These are phyloP conservation scores for Cenchrus fungigraminus DNA, from an alignment of 176 grass and related monocot species.

Conservation along the genomic window DNA sequence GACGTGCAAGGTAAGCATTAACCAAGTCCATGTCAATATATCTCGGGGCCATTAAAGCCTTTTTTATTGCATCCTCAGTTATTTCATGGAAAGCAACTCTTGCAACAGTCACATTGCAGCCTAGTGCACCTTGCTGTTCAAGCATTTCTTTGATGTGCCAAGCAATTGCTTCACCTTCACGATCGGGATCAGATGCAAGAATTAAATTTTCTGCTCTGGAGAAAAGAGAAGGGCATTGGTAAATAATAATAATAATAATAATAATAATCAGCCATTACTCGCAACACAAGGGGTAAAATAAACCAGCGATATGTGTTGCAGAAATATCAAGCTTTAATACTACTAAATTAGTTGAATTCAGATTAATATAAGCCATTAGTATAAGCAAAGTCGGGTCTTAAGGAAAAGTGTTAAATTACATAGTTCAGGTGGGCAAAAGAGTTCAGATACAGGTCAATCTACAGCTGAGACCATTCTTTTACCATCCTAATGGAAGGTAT, in stretches of 20 bases:
- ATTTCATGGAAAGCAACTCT: conserved; percentile 98
- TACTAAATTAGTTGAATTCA: conserved; percentile 20
- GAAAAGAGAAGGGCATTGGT: conserved; percentile 18
- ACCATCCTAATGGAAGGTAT: background rate
- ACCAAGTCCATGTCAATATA: conserved; percentile 92
- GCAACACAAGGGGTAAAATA: conserved; percentile 16
- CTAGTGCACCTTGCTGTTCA: conserved; percentile 78
- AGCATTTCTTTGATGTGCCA: conserved; percentile 99
- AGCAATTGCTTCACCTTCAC: conserved; percentile 98
- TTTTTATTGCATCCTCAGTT: conserved; percentile 76
- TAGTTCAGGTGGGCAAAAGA: conserved; percentile 21
- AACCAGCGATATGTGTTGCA: background rate
- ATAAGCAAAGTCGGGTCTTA: conserved; percentile 8
- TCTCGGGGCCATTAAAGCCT: conserved; percentile 65
- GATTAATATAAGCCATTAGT: background rate
- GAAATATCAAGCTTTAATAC: conserved; percentile 20
- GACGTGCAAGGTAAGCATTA: conserved; percentile 96
- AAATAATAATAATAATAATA: background rate
- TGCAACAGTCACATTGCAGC: conserved; percentile 60
- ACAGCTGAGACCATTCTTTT: background rate
- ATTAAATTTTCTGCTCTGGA: conserved; percentile 92
- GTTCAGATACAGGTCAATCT: conserved; percentile 24
- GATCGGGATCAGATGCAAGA: conserved; percentile 98
- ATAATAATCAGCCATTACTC: conserved; percentile 33
- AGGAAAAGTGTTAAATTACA: conserved; percentile 17